Conservation (phyloP, 805 yeast species). For the Ogataea salicorniae region DNA sequence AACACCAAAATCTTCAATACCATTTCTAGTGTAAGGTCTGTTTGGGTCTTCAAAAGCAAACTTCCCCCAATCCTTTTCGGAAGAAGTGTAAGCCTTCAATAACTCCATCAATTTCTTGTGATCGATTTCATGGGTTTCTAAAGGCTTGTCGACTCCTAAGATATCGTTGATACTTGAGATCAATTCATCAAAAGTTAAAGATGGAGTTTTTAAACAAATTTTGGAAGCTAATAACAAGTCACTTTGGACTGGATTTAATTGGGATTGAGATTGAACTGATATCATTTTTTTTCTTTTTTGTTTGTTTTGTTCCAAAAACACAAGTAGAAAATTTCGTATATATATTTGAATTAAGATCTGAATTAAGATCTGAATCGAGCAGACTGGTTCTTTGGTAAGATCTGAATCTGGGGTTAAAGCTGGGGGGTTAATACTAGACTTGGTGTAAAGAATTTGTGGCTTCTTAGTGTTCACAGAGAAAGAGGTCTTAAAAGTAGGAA, state of each 20-base stretch:
- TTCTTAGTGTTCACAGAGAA: too few species aligned
- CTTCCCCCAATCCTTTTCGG: constrained; percentile 50
- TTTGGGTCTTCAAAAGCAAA: constrained; percentile 51
- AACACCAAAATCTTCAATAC: constrained; percentile 65
- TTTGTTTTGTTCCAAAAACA: too few species aligned
- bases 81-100: constrained; percentile 44
- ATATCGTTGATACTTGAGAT: constrained; percentile 29
- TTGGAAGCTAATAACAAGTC: neutral
- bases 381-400: too few species aligned
- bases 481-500: too few species aligned
- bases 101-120: constrained; percentile 38
- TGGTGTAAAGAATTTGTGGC: too few species aligned
- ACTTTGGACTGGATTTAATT: neutral
- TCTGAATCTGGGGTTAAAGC: neutral
- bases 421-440: too few species aligned
- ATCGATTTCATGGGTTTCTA: constrained; percentile 44
- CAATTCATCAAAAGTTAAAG: constrained; percentile 26
- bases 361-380: too few species aligned
- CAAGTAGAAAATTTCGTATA: too few species aligned
- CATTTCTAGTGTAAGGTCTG: constrained; percentile 60
- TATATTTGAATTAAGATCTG: too few species aligned
- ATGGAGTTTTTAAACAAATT: neutral
- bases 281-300: neutral
- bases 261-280: neutral
- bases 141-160: constrained; percentile 30